Evolutionary conservation across 2,329 filamentous ascomycete genomes (phyloP), one percentile per base, ranked within the genome.

Genomic region (Fusarium denticulatum): DNA sequence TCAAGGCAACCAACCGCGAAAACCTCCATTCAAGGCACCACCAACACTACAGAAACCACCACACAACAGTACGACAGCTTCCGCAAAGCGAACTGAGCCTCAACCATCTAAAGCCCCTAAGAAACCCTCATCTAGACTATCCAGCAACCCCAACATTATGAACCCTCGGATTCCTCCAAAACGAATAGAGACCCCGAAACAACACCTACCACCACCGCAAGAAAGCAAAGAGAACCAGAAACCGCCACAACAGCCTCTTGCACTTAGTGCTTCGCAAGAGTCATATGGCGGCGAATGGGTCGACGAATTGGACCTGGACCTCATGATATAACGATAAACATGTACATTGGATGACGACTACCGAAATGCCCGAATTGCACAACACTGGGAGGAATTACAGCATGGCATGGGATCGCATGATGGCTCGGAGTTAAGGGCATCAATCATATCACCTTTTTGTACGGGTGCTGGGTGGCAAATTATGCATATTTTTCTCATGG

Each of bases 231-330:
- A 82, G 32, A 79, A 82, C 36, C 80, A 78, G 32, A 46, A 64
- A 1, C 57, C 61, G 3, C 75, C 69, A 18, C 58, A 57, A 13
- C 43, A 62, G 34, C 28, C 47, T 24, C 64, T 64, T 34, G 63
- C 43, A 24, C 66, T 63, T n/a, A 76, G 64, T 40, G 78, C 75
- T 16, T 83, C 82, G 15, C 82, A 83, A 61, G 82, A 84, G 73
- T 78, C 82, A 3, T 84, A 83, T 24, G 82, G 82, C 11, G 82
- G 82, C 6, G 81, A 76, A 16, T 83, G 82, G 82, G 71, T 83
- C 9, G 82, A 84, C 32, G 81, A 84, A 24, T 68, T 81, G n/a
- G 80, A 78, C 3, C 63, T 77, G 10, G 81, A 83, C 32, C 55
- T 82, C 8, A 76, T 78, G 73, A 75, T 79, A 59, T 78, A 56